phyloP scores from a whole-genome alignment of 495 filamentous ascomycete genomes.

The Aspergillus sparsus region DNA sequence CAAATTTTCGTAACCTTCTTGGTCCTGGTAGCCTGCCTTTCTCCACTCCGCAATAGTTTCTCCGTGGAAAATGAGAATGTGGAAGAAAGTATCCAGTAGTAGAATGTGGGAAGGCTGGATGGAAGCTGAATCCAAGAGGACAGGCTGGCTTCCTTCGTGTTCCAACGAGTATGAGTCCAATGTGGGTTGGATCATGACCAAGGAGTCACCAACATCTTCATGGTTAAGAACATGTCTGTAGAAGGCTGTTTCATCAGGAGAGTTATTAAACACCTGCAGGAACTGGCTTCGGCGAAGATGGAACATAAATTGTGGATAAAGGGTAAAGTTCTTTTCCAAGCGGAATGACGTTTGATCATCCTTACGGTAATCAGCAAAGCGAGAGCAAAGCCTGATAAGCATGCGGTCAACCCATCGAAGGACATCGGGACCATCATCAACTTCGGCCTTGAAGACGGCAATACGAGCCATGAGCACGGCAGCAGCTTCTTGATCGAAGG shows the following conservation, averaged over 20 bases:
- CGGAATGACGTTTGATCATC: constrained; percentile 98
- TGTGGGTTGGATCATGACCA: constrained; percentile 99
- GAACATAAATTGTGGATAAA: constrained; percentile 99
- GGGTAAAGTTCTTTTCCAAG: constrained; percentile 97
- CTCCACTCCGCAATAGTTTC: constrained; percentile 98
- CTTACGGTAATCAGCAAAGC: constrained; percentile 98
- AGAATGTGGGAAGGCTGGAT: constrained; percentile 95
- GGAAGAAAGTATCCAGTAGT: constrained; percentile 98
- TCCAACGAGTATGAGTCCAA: constrained; percentile 97
- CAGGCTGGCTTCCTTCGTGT: constrained; percentile 84
- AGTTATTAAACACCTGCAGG: constrained; percentile 99
- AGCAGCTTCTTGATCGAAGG: constrained; percentile 97
- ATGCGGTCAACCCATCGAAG: constrained; percentile 98
- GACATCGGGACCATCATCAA: constrained; percentile 98
- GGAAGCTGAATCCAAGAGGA: constrained; percentile 91
- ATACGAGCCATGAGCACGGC: constrained; percentile 98
- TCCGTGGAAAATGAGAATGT: constrained; percentile 98
- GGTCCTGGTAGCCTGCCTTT: constrained; percentile 96
- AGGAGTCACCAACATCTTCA: constrained; percentile 94
- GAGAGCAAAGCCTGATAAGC: constrained; percentile 94
- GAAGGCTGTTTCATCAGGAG: constrained; percentile 97
- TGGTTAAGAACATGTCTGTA: constrained; percentile 96
- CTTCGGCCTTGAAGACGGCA: constrained; percentile 98
- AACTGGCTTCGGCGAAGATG: constrained; percentile 96
- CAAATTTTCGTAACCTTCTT: constrained; percentile 98